A percentile compares a stretch with the other conserved stretches of the same genome.
These are phyloP conservation scores for Pseudogymnoascus sp. DNA, from an alignment of 2,329 filamentous ascomycete genomes.

Conservation along the genomic window DNA sequence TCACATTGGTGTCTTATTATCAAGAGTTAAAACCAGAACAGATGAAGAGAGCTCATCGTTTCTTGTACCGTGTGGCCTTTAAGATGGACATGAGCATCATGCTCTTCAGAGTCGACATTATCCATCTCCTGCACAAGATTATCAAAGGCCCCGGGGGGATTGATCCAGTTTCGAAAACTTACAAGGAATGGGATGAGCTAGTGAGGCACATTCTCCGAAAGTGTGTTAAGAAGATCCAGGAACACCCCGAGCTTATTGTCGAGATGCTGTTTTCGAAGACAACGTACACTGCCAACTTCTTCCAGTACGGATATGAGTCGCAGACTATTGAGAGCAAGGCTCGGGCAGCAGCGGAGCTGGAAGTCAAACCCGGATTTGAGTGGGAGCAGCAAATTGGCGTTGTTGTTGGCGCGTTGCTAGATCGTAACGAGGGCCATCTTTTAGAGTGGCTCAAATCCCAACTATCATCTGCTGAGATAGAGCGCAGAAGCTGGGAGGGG, in stretches of 20 bases:
- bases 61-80: conserved; percentile 88
- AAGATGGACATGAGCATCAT: conserved; percentile 87
- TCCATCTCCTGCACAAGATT: conserved; percentile 81
- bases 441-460: conserved; percentile 75
- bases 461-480: conserved; percentile 57
- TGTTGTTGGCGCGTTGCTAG: conserved; percentile 68
- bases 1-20: conserved; percentile 71
- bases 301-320: conserved; percentile 85
- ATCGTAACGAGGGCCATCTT: conserved; percentile 66
- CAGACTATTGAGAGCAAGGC: conserved; percentile 58
- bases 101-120: conserved; percentile 83
- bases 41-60: conserved; percentile 84
- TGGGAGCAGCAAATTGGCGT: conserved; percentile 61
- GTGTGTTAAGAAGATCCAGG: conserved; percentile 74
- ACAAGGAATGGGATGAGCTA: conserved; percentile 86
- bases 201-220: conserved; percentile 74
- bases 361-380: conserved; percentile 66
- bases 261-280: conserved; percentile 96
- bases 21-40: conserved; percentile 69
- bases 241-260: conserved; percentile 75
- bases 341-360: conserved; percentile 68
- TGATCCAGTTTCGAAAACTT: conserved; percentile 56
- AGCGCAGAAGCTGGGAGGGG: conserved; percentile 71
- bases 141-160: conserved; percentile 79
- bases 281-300: conserved; percentile 69